Evolutionary conservation across 2,329 filamentous ascomycete species (phyloP).

Genomic region (Grosmannia serpens): DNA sequence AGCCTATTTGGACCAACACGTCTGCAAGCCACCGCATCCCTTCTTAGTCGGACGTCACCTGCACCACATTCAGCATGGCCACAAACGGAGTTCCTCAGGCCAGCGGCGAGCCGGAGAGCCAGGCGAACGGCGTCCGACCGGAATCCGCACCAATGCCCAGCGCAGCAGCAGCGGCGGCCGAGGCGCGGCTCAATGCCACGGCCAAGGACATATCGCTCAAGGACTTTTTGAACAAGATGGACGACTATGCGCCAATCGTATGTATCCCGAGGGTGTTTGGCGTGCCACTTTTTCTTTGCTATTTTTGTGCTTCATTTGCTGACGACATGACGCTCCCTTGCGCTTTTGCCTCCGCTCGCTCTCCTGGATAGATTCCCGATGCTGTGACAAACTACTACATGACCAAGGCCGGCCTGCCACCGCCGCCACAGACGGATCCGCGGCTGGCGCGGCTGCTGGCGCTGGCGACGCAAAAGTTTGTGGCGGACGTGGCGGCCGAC

Average conservation of each 20-base stretch:
- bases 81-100: conserved; percentile 4
- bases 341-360: background rate
- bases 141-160: background rate
- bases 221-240: conserved; percentile 92
- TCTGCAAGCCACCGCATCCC: background rate
- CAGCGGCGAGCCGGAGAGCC: conserved; percentile 1
- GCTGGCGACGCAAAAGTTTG: conserved; percentile 97
- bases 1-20: background rate
- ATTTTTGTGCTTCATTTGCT: background rate
- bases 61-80: conserved; percentile 5
- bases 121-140: conserved; percentile 5
- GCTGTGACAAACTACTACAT: conserved; percentile 98
- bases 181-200: conserved; percentile 24
- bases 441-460: conserved; percentile 87
- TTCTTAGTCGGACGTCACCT: background rate
- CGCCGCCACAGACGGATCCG: conserved; percentile 79
- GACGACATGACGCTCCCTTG: background rate
- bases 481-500: conserved; percentile 93
- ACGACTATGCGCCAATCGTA: conserved; percentile 96
- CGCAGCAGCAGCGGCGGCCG: background rate
- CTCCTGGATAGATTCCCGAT: conserved; percentile 67
- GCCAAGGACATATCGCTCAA: conserved; percentile 88
- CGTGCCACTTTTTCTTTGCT: background rate
- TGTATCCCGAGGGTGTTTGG: background rate
- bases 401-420: conserved; percentile 86